Conservation (phyloP, 805 yeast genomes). For the Candida andamanensis region DNA sequence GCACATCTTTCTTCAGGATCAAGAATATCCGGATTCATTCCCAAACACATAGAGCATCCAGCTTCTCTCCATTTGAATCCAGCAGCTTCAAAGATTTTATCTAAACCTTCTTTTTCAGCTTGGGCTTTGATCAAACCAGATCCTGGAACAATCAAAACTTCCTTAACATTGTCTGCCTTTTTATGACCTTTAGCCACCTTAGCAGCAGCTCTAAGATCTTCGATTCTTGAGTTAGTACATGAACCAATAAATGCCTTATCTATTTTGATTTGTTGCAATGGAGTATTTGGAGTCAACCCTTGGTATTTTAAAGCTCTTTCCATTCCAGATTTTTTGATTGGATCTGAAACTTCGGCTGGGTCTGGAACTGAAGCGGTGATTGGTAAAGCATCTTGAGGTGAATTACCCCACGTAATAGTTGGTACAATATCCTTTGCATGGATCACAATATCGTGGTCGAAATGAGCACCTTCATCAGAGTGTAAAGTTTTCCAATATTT, state of each 20-base stretch:
- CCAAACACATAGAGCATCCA: slow-evolving; percentile 99
- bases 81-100: slow-evolving; percentile 83
- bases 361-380: slow-evolving; percentile 89
- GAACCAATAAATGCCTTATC: slow-evolving; percentile 98
- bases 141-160: slow-evolving; percentile 94
- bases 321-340: slow-evolving; percentile 76
- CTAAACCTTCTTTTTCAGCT: slow-evolving; percentile 94
- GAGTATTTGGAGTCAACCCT: slow-evolving; percentile 83
- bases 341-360: slow-evolving; percentile 67
- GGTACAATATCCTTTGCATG: slow-evolving; percentile 85
- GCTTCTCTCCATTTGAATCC: slow-evolving; percentile 99
- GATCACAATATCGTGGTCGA: slow-evolving; percentile 78
- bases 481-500: slow-evolving; percentile 84
- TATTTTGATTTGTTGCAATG: slow-evolving; percentile 64
- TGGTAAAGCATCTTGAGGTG: slow-evolving; percentile 98
- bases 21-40: slow-evolving; percentile 98
- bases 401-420: slow-evolving; percentile 98
- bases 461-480: slow-evolving; percentile 85
- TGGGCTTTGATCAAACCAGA: slow-evolving; percentile 90
- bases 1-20: slow-evolving; percentile 97
- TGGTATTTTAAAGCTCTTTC: slow-evolving; percentile 88
- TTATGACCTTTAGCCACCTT: slow-evolving; percentile 84
- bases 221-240: slow-evolving; percentile 96
- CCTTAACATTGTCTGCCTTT: slow-evolving; percentile 73
- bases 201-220: slow-evolving; percentile 95